Percentiles rank a stretch among this genome's conserved stretches.
These are phyloP conservation scores for Botrytis galanthina DNA, from an alignment of 2,329 filamentous ascomycete genomes.

Conservation along the genomic window DNA sequence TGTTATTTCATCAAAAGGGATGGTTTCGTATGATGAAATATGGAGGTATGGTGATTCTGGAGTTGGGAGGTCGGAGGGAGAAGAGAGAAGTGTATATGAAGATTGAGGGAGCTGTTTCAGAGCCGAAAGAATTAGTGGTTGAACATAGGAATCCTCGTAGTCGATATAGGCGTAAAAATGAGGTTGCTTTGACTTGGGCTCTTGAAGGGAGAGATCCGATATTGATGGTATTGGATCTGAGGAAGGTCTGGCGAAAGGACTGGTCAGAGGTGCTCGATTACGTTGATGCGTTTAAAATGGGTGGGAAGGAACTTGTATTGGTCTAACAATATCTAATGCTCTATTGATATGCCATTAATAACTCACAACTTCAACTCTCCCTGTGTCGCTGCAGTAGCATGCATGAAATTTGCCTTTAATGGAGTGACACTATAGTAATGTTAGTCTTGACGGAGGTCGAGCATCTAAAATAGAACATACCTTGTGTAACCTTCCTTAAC, in stretches of 20 bases:
- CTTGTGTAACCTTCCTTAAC: conserved; percentile 85
- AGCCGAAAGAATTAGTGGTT: conserved; percentile 77
- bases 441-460: conserved; percentile 25
- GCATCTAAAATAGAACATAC: conserved; percentile 46
- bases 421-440: conserved; percentile 71
- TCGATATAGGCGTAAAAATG: conserved; percentile 70
- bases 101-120: conserved; percentile 59
- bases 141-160: conserved; percentile 87
- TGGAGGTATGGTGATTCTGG: conserved; percentile 52
- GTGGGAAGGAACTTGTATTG: conserved; percentile 31
- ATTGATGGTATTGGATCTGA: conserved; percentile 24
- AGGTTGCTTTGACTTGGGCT: conserved; percentile 32
- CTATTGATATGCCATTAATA: conserved; percentile 38
- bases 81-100: conserved; percentile 54
- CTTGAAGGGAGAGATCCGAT: conserved; percentile 28
- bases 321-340: conserved; percentile 38
- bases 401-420: conserved; percentile 89
- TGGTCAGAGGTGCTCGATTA: conserved; percentile 20
- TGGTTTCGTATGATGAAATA: conserved; percentile 79
- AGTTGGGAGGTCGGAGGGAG: conserved; percentile 40
- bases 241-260: conserved; percentile 21
- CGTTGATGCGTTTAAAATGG: not conserved
- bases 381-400: conserved; percentile 60
- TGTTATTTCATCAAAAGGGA: conserved; percentile 78
- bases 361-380: conserved; percentile 82